A percentile compares a stretch with the other conserved stretches of the same genome.
Conservation (phyloP, 2,329 filamentous ascomycete species). For the Aspergillus persii region DNA sequence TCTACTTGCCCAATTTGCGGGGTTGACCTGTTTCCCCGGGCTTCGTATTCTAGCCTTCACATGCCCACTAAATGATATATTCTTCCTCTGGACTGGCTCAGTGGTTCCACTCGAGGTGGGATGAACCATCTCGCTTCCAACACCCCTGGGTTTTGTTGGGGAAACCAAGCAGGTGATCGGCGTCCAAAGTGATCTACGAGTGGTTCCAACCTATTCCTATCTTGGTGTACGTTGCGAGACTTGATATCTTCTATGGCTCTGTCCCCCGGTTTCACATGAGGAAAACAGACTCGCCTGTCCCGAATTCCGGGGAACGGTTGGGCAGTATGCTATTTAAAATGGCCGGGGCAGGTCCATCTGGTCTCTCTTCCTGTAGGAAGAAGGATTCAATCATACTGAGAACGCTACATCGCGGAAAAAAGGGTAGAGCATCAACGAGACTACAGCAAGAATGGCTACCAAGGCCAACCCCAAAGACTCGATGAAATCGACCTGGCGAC, state of each 20-base stretch:
- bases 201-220: not conserved
- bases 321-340: too few relatives aligned
- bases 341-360: not conserved
- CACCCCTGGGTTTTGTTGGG: not conserved
- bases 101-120: not conserved
- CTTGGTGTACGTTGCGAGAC: not conserved
- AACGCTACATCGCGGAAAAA: not conserved
- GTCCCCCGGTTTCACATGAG: not conserved
- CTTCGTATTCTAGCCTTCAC: not conserved
- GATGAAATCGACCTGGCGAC: slow-evolving; percentile 32
- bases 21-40: not conserved
- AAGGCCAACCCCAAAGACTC: slow-evolving; percentile 28
- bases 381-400: not conserved
- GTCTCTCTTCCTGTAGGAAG: not conserved
- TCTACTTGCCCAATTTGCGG: not conserved
- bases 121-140: not conserved
- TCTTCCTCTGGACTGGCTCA: not conserved
- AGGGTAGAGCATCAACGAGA: not conserved
- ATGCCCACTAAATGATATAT: not conserved
- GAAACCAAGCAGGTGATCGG: not conserved
- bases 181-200: not conserved
- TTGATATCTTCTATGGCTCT: not conserved
- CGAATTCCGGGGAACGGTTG: too few relatives aligned
- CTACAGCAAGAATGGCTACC: slow-evolving; percentile 14
- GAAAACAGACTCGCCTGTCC: not conserved